phyloP scores from a whole-genome alignment of 352 stramenopile genomes.

The Thalassiosira exigua region DNA sequence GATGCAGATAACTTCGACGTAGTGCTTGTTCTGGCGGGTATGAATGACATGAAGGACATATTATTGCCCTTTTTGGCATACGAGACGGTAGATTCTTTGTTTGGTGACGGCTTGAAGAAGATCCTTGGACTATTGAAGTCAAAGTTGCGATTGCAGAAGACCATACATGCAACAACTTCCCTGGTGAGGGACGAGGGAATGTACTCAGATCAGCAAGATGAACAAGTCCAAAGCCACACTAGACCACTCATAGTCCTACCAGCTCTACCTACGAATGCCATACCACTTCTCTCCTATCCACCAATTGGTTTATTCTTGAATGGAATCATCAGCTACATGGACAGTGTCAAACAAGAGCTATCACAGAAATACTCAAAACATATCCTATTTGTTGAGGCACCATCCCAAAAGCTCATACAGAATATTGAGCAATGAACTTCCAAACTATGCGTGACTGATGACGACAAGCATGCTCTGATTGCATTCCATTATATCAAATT shows the following conservation, averaged over 20 bases:
- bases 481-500: slow-evolving; percentile 47
- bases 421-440: slow-evolving; percentile 48
- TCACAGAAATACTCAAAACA: slow-evolving; percentile 51
- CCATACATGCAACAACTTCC: slow-evolving; percentile 8
- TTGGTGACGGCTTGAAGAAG: slow-evolving; percentile 42
- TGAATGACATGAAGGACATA: slow-evolving; percentile 76
- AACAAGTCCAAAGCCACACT: neutral
- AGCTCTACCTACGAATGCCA: slow-evolving; percentile 50
- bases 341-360: slow-evolving; percentile 63
- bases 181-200: slow-evolving; percentile 4
- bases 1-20: slow-evolving; percentile 61
- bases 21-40: slow-evolving; percentile 67
- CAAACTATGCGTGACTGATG: slow-evolving; percentile 33
- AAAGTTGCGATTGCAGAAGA: slow-evolving; percentile 22
- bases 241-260: slow-evolving; percentile 66
- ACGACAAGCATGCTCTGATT: slow-evolving; percentile 41
- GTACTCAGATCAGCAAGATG: slow-evolving; percentile 7
- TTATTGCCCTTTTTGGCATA: slow-evolving; percentile 61
- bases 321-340: slow-evolving; percentile 56
- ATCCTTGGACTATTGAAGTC: slow-evolving; percentile 55
- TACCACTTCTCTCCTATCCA: slow-evolving; percentile 52
- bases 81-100: slow-evolving; percentile 24
- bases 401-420: slow-evolving; percentile 38
- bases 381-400: slow-evolving; percentile 67
- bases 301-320: slow-evolving; percentile 68